Evolutionary conservation across 225 moss, liverwort and hornwort genomes (phyloP).

Genomic region (Ulota crispa): DNA sequence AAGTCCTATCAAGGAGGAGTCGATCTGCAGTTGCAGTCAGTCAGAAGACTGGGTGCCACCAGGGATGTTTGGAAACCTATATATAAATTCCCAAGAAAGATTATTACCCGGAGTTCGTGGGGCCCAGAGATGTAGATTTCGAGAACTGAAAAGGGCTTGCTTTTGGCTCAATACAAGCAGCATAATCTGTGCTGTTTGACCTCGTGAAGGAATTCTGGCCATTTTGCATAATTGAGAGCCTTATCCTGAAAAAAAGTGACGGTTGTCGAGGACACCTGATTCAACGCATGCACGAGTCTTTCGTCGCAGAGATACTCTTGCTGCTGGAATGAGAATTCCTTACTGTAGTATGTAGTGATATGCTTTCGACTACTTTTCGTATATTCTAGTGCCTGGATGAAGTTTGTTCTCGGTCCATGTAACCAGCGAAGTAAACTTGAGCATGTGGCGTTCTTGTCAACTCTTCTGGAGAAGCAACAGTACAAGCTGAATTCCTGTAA

Average conservation of each 20-base stretch:
- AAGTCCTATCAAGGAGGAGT: neutral
- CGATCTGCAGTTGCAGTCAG: neutral
- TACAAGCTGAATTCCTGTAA: neutral
- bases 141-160: neutral
- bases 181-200: conserved; percentile 22
- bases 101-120: neutral
- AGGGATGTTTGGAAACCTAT: neutral
- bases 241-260: neutral
- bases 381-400: neutral
- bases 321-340: neutral
- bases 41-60: neutral
- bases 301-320: neutral
- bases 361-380: neutral
- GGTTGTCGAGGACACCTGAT: neutral
- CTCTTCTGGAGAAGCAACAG: too few species aligned
- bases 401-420: neutral
- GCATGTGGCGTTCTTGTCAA: neutral
- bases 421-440: neutral
- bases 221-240: conserved; percentile 23
- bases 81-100: neutral
- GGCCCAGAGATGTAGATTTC: neutral
- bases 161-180: neutral
- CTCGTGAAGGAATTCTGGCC: neutral
- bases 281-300: too few species aligned
- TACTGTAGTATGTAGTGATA: neutral